Evolutionary conservation across 768 basidiomycete genomes (phyloP).

Genomic region (Hygrocybe coccinea): DNA sequence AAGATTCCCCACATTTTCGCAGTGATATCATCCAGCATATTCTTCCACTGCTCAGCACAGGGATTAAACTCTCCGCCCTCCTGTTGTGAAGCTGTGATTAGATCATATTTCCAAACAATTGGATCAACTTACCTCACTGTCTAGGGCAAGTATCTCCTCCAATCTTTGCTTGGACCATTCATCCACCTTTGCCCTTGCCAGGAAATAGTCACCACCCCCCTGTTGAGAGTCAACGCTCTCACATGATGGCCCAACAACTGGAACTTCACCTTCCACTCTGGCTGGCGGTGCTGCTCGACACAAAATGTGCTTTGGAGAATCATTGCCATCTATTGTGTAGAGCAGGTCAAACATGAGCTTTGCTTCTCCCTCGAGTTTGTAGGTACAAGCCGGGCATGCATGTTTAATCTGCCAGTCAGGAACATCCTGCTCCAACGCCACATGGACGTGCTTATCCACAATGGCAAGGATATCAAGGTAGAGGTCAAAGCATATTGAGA

Average conservation of each 20-base stretch:
- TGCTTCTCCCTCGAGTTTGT: constrained; percentile 10
- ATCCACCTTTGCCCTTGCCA: too few relatives aligned
- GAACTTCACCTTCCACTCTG: neutral
- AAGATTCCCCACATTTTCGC: constrained; percentile 25
- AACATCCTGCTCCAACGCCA: constrained; percentile 18
- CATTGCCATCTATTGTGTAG: neutral
- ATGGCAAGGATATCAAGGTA: constrained; percentile 15
- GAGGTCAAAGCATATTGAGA: constrained; percentile 24
- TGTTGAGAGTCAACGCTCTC: neutral
- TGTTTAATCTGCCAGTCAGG: constrained; percentile 24
- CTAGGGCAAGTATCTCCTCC: too few relatives aligned
- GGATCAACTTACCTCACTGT: too few relatives aligned
- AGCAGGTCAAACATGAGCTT: neutral
- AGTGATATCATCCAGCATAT: constrained; percentile 15
- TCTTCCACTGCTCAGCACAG: constrained; percentile 20
- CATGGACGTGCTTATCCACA: constrained; percentile 13
- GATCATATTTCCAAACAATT: too few relatives aligned
- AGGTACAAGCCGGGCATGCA: constrained; percentile 27
- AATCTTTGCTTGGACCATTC: too few relatives aligned
- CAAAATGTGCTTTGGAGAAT: neutral
- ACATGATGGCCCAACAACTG: neutral
- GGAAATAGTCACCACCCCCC: too few relatives aligned
- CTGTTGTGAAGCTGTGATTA: too few relatives aligned
- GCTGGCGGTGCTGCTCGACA: neutral
- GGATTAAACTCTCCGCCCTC: constrained; percentile 5